These are phyloP conservation scores for Wilcoxina mikolae DNA, from an alignment of 495 filamentous ascomycete genomes.

Conservation along the genomic window DNA sequence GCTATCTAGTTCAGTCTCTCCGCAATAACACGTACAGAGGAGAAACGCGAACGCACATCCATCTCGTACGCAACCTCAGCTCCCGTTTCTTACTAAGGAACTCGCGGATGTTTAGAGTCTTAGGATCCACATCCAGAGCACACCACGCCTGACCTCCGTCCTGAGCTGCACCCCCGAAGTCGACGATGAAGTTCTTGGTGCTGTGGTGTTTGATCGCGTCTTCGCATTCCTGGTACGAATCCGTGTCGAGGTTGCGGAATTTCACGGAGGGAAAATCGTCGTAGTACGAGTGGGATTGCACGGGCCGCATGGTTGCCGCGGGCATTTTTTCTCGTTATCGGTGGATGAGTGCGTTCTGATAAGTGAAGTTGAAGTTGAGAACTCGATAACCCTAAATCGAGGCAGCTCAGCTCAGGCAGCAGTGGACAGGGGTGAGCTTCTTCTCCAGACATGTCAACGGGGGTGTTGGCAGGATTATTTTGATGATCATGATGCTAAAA, in stretches of 20 bases:
- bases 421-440: too few relatives aligned
- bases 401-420: too few relatives aligned
- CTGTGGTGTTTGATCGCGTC: conserved; percentile 28
- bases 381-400: too few relatives aligned
- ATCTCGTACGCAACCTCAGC: conserved; percentile 31
- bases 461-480: too few relatives aligned
- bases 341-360: too few relatives aligned
- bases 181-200: conserved; percentile 45
- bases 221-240: conserved; percentile 31
- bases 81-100: neutral
- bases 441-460: too few relatives aligned
- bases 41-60: conserved; percentile 40
- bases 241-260: conserved; percentile 38
- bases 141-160: conserved; percentile 42
- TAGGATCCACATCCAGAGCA: conserved; percentile 38
- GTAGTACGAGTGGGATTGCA: conserved; percentile 5
- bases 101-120: neutral
- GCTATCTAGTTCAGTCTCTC: conserved; percentile 20
- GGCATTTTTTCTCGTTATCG: too few relatives aligned
- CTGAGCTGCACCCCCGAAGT: conserved; percentile 39
- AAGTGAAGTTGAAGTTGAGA: too few relatives aligned
- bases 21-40: neutral
- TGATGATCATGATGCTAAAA: too few relatives aligned
- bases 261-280: conserved; percentile 6
- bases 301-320: too few relatives aligned